Evolutionary conservation across 768 basidiomycete genomes (phyloP).

Genomic region (Fomitopsis serialis): DNA sequence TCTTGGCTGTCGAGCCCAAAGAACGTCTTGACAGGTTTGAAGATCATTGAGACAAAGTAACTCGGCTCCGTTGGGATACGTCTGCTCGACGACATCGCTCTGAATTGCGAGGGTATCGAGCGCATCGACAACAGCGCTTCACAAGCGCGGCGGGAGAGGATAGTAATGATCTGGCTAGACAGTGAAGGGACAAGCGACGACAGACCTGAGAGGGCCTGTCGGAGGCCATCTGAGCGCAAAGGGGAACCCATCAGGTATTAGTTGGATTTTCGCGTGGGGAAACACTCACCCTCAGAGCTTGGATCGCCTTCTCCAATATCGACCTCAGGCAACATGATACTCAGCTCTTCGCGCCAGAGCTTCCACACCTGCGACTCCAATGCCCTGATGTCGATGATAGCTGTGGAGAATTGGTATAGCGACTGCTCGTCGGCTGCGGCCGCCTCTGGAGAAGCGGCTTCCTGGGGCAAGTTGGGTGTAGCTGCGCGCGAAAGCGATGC

Average conservation of each 20-base stretch:
- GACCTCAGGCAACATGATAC: slow-evolving; percentile 46
- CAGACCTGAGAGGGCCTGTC: slow-evolving; percentile 44
- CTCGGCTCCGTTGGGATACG: slow-evolving; percentile 73
- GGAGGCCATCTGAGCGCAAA: slow-evolving; percentile 44
- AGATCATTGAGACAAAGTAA: slow-evolving; percentile 76
- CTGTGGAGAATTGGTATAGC: slow-evolving; percentile 59
- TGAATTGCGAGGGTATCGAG: slow-evolving; percentile 85
- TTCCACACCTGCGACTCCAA: slow-evolving; percentile 46
- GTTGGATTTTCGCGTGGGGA: neutral
- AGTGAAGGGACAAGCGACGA: slow-evolving; percentile 50
- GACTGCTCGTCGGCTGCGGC: slow-evolving; percentile 57
- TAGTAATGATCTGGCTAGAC: slow-evolving; percentile 57
- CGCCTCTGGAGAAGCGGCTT: slow-evolving; percentile 48
- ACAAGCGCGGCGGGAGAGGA: slow-evolving; percentile 76
- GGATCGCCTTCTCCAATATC: slow-evolving; percentile 26
- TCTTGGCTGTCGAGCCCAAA: slow-evolving; percentile 56
- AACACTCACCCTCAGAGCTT: slow-evolving; percentile 46
- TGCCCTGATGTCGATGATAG: slow-evolving; percentile 60
- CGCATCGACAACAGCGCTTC: slow-evolving; percentile 82
- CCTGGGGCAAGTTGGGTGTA: slow-evolving; percentile 46
- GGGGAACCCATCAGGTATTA: neutral
- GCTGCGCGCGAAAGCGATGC: slow-evolving; percentile 37
- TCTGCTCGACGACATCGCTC: slow-evolving; percentile 70
- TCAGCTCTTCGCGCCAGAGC: slow-evolving; percentile 69
- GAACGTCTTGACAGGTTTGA: slow-evolving; percentile 74